Evolutionary conservation across 805 yeast genomes (phyloP).

Genomic region (Zygosaccharomyces siamensis): DNA sequence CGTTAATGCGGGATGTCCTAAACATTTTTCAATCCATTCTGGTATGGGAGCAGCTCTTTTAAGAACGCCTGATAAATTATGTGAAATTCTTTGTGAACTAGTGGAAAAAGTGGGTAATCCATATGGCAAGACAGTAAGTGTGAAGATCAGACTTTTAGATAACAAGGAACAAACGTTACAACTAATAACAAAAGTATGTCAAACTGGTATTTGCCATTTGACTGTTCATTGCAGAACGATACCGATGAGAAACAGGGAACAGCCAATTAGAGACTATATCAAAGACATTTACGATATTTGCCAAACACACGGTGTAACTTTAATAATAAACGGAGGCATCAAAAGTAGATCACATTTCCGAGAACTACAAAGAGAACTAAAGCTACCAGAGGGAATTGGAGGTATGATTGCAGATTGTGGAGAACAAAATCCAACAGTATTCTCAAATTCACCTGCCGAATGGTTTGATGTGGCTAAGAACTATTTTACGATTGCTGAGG

Average conservation of each 20-base stretch:
- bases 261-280: conserved; percentile 69
- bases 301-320: conserved; percentile 54
- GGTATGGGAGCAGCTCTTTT: conserved; percentile 98
- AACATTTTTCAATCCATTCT: conserved; percentile 86
- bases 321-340: conserved; percentile 81
- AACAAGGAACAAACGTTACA: conserved; percentile 53
- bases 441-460: conserved; percentile 40
- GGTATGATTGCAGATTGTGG: conserved; percentile 94
- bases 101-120: conserved; percentile 82
- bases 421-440: conserved; percentile 79
- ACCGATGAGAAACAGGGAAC: conserved; percentile 81
- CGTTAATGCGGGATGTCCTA: conserved; percentile 95
- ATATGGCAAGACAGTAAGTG: conserved; percentile 73
- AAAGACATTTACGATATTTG: conserved; percentile 59
- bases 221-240: conserved; percentile 91
- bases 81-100: conserved; percentile 58
- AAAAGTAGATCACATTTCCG: conserved; percentile 48
- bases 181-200: conserved; percentile 52
- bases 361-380: conserved; percentile 47
- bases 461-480: conserved; percentile 57
- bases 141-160: conserved; percentile 78
- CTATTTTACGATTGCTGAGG: conserved; percentile 48
- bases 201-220: conserved; percentile 79
- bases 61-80: conserved; percentile 72
- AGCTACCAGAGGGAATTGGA: conserved; percentile 54